These are phyloP conservation scores for Smittium mucronatum DNA, from an alignment of 371 early-diverging fungal species.

Conservation along the genomic window DNA sequence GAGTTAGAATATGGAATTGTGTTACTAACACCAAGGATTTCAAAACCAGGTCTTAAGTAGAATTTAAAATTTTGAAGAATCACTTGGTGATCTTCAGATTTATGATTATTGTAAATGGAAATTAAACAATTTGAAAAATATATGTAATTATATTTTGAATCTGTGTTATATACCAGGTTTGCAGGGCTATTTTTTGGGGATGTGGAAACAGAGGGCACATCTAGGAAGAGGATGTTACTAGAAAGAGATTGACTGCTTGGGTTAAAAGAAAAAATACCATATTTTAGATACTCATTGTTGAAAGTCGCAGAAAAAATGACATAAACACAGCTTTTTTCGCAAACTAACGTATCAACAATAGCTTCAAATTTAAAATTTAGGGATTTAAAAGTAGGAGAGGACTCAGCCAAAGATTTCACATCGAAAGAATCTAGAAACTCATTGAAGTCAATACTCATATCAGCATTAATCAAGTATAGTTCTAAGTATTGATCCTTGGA, in stretches of 20 bases:
- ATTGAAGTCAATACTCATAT: neutral
- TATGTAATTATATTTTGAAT: neutral
- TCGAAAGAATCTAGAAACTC: neutral
- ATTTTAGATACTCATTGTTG: neutral
- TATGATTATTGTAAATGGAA: neutral
- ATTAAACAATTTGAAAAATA: neutral
- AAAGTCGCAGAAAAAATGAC: neutral
- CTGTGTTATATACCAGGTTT: neutral
- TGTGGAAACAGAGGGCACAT: neutral
- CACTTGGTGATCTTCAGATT: neutral
- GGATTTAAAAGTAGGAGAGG: neutral
- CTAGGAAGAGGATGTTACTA: neutral
- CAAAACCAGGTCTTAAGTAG: neutral
- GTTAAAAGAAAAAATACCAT: neutral
- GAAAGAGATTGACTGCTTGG: neutral
- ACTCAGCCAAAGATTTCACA: neutral
- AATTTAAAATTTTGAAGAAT: neutral
- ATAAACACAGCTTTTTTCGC: neutral
- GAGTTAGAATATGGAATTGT: neutral
- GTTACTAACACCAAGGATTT: neutral
- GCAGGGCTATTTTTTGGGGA: neutral
- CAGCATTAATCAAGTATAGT: neutral
- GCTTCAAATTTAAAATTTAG: neutral
- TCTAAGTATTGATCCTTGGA: neutral
- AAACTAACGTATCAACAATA: neutral